Conservation (phyloP, 139 green algal genomes). For the Diplosphaera chodatii region DNA sequence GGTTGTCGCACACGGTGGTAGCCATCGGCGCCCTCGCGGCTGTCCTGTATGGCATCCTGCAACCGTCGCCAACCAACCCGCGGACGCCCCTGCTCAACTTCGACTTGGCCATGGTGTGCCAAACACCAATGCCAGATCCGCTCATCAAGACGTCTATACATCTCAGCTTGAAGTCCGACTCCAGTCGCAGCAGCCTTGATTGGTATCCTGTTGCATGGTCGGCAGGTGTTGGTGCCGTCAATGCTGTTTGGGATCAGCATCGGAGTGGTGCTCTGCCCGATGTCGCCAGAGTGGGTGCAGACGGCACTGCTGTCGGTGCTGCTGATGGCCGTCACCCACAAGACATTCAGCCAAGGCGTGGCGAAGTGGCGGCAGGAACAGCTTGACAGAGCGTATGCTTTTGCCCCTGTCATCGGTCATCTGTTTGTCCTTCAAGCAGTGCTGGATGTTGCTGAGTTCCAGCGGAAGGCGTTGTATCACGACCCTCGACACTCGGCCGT, state of each 20-base stretch:
- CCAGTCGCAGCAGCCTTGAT: no score
- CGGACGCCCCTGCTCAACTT: background rate
- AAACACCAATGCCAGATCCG: no score
- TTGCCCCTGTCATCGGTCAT: no score
- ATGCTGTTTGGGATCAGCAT: background rate
- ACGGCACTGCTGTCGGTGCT: background rate
- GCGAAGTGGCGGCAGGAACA: background rate
- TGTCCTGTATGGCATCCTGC: background rate
- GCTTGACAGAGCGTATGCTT: background rate
- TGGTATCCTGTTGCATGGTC: no score
- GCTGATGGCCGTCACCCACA: background rate
- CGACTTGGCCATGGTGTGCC: background rate
- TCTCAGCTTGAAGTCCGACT: no score
- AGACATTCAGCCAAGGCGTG: background rate
- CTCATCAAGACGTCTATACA: no score
- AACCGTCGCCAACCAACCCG: background rate
- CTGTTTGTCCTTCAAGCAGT: no score
- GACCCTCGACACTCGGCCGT: no score
- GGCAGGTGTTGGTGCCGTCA: background rate
- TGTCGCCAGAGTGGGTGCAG: background rate
- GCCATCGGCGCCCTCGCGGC: background rate
- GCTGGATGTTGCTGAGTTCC: no score
- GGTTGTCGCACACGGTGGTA: background rate
- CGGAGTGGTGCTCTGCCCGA: background rate
- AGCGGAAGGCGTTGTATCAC: no score